Evolutionary conservation across 2,329 filamentous ascomycete genomes (phyloP), one percentile per base, ranked within the genome.

Genomic region (Fusarium lateritium): DNA sequence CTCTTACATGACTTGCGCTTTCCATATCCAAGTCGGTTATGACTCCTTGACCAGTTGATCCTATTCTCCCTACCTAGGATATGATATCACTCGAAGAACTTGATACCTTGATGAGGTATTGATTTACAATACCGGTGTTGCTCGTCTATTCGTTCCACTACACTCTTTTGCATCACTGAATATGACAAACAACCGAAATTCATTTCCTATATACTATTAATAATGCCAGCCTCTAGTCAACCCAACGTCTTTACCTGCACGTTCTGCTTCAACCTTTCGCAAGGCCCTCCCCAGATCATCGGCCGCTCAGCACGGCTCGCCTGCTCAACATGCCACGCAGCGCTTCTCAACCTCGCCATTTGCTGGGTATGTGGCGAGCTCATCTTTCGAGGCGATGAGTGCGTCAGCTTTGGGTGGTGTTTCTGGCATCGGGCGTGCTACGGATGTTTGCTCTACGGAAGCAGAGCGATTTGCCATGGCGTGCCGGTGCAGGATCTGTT

Each of bases 361-460:
- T 88, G 84, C 75, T 88, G 79, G 87, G 85, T 84, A 26, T 89
- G 87, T 66, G 85, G 86, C 21, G 85, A 88, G 74, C 75, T 86
- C 43, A 81, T 89, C 14, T 81, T 82, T 36, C 83, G 86, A 26
- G 84, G 80, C 1, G 83, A 86, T 24, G 86, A 88, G 60, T 85
- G 84, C 65, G 84, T 88, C 40, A 88, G 85, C 67, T 79, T 88
- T n/a, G 86, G 86, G 0, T 88, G 84, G 86, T 88, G 85, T 70
- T 89, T 89, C 72, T 89, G 86, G 87, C 86, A 89, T 71, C 79
- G 80, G 39, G 79, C 76, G 1, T 89, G 85, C 73, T 89, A 87
- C 74, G 85, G 86, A 17, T 89, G 86, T 72, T 72, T 89, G 63
- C 76, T 88, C 39, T 88, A 80, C 59, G 84, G 85, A 19, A 81